Evolutionary conservation across 2,329 filamentous ascomycete genomes (phyloP).

Genomic region (Arthrocladium fulminans): DNA sequence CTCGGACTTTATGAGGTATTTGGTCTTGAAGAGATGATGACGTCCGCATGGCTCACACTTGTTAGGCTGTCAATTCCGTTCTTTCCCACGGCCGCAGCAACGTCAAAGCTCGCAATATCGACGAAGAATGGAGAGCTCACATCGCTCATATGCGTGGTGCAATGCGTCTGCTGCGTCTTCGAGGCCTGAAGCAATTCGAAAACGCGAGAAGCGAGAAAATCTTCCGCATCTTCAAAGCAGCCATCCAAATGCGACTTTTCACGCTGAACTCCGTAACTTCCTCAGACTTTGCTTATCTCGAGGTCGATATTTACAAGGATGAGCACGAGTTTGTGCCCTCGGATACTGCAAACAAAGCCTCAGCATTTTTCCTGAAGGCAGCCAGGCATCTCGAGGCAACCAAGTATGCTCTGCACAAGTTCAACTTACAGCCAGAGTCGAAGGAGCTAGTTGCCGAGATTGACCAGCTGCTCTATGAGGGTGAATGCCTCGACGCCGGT

Average conservation of each 20-base stretch:
- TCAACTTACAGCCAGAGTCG: background rate
- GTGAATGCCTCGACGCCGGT: conserved; percentile 14
- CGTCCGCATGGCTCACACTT: background rate
- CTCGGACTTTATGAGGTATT: conserved; percentile 20
- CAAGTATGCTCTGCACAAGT: conserved; percentile 8
- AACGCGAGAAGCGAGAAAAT: conserved; percentile 19
- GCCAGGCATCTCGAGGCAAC: conserved; percentile 18
- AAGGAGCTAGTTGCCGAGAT: background rate
- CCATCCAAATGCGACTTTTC: conserved; percentile 22
- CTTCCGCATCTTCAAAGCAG: conserved; percentile 21
- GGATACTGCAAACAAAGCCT: conserved; percentile 17
- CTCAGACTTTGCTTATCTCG: conserved; percentile 19
- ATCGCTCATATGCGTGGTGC: conserved; percentile 19
- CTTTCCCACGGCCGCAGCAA: conserved; percentile 14
- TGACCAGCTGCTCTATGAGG: conserved; percentile 12
- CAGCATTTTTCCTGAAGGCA: conserved; percentile 16
- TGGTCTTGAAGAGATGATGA: background rate
- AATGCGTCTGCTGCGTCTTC: conserved; percentile 18
- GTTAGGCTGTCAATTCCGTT: conserved; percentile 17
- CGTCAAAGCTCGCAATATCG: background rate
- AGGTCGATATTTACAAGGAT: conserved; percentile 20
- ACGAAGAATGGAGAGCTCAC: conserved; percentile 21
- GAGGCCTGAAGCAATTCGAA: conserved; percentile 18
- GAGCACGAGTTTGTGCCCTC: conserved; percentile 21
- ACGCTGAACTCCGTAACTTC: conserved; percentile 18